These are phyloP conservation scores for Rubroboletus satanas DNA, from an alignment of 768 basidiomycete genomes.

Conservation along the genomic window DNA sequence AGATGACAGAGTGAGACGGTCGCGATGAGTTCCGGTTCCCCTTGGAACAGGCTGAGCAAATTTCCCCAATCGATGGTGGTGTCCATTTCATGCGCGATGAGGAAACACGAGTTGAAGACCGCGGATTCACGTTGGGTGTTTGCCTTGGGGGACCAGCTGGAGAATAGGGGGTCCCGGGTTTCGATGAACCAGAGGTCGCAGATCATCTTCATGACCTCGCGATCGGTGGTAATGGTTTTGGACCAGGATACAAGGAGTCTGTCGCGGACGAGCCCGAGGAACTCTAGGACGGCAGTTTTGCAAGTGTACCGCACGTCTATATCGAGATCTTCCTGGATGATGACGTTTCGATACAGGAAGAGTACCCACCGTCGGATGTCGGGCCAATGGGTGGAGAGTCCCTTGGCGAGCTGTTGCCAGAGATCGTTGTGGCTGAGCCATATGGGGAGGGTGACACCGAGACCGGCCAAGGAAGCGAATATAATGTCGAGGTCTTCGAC, in stretches of 20 bases:
- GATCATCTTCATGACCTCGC: conserved; percentile 27
- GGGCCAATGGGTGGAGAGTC: conserved; percentile 18
- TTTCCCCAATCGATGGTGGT: conserved; percentile 21
- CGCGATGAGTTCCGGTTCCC: conserved; percentile 19
- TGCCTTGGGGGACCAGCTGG: conserved; percentile 12
- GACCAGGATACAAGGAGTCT: conserved; percentile 26
- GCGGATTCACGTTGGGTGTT: conserved; percentile 28
- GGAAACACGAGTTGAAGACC: conserved; percentile 26
- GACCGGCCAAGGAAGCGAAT: conserved; percentile 12
- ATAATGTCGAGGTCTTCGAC: conserved; percentile 10
- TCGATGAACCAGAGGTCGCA: conserved; percentile 29
- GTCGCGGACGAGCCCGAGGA: conserved; percentile 27
- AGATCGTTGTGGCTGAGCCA: conserved; percentile 21
- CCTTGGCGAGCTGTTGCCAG: conserved; percentile 10
- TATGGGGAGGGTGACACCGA: conserved; percentile 23
- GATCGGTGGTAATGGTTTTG: conserved; percentile 20
- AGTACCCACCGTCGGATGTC: conserved; percentile 28
- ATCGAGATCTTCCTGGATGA: conserved; percentile 7
- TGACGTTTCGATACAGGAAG: conserved; percentile 17
- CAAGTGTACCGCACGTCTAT: conserved; percentile 15
- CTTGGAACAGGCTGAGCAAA: conserved; percentile 20
- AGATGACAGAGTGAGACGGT: conserved; percentile 24
- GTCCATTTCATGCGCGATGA: conserved; percentile 23
- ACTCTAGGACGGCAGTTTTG: conserved; percentile 25
- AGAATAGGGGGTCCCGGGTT: conserved; percentile 21